Percentiles rank a stretch among this genome's conserved stretches.
Conservation (phyloP, 2,329 filamentous ascomycete genomes). For the Fusarium sp. region DNA sequence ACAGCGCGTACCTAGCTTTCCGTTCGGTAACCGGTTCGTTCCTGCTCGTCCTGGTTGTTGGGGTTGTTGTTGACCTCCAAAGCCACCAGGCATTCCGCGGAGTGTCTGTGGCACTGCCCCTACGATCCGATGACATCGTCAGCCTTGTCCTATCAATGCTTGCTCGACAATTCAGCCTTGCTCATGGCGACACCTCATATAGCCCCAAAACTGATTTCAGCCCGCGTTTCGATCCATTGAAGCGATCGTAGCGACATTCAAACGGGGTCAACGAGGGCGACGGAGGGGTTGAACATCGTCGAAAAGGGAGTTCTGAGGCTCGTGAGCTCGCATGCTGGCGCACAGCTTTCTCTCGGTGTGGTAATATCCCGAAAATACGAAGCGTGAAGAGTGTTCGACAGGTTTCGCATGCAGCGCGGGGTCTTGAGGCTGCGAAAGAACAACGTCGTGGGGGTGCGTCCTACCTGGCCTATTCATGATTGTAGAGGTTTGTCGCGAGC, state of each 20-base stretch:
- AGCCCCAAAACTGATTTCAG: slow-evolving; percentile 5
- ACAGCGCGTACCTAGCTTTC: slow-evolving; percentile 70
- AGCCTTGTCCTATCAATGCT: slow-evolving; percentile 47
- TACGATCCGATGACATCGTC: slow-evolving; percentile 54
- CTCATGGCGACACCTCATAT: slow-evolving; percentile 14
- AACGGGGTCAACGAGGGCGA: slow-evolving; percentile 27
- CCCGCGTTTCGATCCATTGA: slow-evolving; percentile 34
- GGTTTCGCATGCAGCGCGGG: slow-evolving; percentile 47
- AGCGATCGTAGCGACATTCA: slow-evolving; percentile 33
- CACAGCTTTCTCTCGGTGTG: slow-evolving; percentile 22
- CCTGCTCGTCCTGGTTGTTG: slow-evolving; percentile 68
- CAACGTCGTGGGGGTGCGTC: slow-evolving; percentile 52
- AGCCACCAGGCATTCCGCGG: slow-evolving; percentile 73
- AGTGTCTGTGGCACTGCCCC: slow-evolving; percentile 74
- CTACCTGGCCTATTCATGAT: slow-evolving; percentile 75
- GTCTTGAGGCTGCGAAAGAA: slow-evolving; percentile 48
- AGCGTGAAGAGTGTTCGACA: slow-evolving; percentile 37
- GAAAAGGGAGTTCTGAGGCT: slow-evolving; percentile 31
- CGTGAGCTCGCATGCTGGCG: slow-evolving; percentile 33
- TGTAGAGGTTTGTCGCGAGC: slow-evolving; percentile 50
- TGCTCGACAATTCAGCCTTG: slow-evolving; percentile 28
- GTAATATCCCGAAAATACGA: slow-evolving; percentile 31
- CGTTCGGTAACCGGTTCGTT: slow-evolving; percentile 74
- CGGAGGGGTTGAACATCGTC: slow-evolving; percentile 39
- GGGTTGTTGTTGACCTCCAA: slow-evolving; percentile 72